Percentiles rank a stretch among this genome's conserved stretches.
These are phyloP conservation scores for Ulota crispa DNA, from an alignment of 225 moss, liverwort and hornwort species.

Conservation along the genomic window DNA sequence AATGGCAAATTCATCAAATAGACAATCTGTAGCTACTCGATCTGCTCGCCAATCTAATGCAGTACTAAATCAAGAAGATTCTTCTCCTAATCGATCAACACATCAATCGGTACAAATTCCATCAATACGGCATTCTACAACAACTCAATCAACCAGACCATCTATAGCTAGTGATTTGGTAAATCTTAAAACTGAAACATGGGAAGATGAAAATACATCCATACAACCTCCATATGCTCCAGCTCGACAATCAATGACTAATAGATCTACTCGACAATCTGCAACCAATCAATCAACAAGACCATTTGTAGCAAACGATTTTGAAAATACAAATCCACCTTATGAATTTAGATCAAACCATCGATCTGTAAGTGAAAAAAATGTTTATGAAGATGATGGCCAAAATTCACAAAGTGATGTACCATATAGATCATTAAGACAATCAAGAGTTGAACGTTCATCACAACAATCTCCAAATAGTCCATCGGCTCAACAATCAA, in stretches of 20 bases:
- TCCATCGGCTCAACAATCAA: not conserved
- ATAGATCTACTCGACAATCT: not conserved
- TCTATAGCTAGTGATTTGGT: not conserved
- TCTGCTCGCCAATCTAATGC: not conserved
- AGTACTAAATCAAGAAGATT: not conserved
- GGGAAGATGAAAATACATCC: not conserved
- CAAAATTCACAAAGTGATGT: not conserved
- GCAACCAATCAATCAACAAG: not conserved
- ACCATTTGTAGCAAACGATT: not conserved
- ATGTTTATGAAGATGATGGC: not conserved
- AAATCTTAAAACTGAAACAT: not conserved
- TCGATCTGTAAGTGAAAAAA: not conserved
- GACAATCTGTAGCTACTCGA: slow-evolving; percentile 6
- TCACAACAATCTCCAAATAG: not conserved
- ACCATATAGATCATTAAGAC: not conserved
- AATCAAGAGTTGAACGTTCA: not conserved
- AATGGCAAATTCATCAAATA: not conserved
- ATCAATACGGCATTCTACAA: not conserved
- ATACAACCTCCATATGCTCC: not conserved
- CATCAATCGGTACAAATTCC: not conserved
- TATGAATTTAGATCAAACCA: not conserved
- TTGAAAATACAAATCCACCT: not conserved
- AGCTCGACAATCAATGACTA: slow-evolving; percentile 14
- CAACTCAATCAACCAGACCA: not conserved
- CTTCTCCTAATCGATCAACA: not conserved